Percentiles rank a stretch among this genome's conserved stretches.
phyloP scores from a whole-genome alignment of 345 rosid genomes.

The Erysimum cheiranthoides region DNA sequence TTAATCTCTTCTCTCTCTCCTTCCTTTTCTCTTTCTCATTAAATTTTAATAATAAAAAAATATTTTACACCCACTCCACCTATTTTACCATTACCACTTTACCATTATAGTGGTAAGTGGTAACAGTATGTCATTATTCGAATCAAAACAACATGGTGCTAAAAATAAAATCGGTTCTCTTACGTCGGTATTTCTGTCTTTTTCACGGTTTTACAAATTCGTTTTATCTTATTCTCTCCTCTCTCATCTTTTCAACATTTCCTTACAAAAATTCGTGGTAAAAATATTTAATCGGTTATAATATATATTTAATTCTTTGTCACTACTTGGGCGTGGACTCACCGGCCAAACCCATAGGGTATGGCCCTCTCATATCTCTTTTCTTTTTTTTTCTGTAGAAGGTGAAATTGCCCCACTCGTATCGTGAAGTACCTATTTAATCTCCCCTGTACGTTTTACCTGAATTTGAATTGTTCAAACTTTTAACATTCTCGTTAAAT shows the following conservation, averaged over 20 bases:
- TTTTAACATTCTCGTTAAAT: not conserved
- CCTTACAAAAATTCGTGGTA: not conserved
- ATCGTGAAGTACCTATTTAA: constrained; percentile 21
- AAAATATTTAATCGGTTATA: too few species aligned
- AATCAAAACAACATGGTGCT: too few species aligned
- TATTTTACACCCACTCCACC: too few species aligned
- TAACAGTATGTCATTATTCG: too few species aligned
- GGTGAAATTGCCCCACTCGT: not conserved
- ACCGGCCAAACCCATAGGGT: constrained; percentile 15
- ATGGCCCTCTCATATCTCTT: not conserved
- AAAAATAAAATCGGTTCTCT: too few species aligned
- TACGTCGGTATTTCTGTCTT: too few species aligned
- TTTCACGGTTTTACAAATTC: not conserved
- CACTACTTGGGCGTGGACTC: constrained; percentile 26
- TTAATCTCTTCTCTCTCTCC: too few species aligned
- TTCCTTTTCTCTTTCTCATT: too few species aligned
- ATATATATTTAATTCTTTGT: not conserved
- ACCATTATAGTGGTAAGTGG: too few species aligned
- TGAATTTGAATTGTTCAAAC: not conserved
- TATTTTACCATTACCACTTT: too few species aligned
- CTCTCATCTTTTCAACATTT: constrained; percentile 21
- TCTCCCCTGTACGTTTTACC: not conserved
- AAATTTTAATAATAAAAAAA: too few species aligned
- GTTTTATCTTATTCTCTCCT: constrained; percentile 14
- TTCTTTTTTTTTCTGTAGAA: too few species aligned